Evolutionary conservation across 2,329 filamentous ascomycete species (phyloP).

Genomic region (Talaromyces sp.): DNA sequence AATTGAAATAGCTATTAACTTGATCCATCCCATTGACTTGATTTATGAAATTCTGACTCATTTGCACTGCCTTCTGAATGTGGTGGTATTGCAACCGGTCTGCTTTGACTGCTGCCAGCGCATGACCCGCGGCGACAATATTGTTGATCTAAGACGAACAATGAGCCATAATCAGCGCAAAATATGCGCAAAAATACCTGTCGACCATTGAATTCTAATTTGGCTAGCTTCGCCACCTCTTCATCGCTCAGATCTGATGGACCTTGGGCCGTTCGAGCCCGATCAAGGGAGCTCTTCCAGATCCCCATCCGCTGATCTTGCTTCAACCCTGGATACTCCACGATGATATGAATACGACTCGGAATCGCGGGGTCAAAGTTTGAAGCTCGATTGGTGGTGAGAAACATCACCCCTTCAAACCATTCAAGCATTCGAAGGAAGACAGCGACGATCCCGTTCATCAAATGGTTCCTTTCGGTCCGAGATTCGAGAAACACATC

Average conservation of each 20-base stretch:
- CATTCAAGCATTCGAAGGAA: too few relatives aligned
- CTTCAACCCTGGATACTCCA: conserved; percentile 7
- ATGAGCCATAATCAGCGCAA: not conserved
- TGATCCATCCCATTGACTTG: conserved; percentile 4
- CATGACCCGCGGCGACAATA: not conserved
- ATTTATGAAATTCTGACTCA: conserved; percentile 11
- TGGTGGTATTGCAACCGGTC: conserved; percentile 5
- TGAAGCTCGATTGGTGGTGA: not conserved
- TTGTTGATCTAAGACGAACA: conserved; percentile 6
- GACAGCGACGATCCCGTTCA: too few relatives aligned
- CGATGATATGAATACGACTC: conserved; percentile 6
- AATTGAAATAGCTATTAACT: conserved; percentile 11
- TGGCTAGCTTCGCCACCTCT: not conserved
- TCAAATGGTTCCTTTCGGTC: too few relatives aligned
- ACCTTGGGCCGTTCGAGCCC: not conserved
- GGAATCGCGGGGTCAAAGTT: conserved; percentile 14
- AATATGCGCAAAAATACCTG: conserved; percentile 2
- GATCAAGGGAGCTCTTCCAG: conserved; percentile 7
- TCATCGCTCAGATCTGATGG: conserved; percentile 1
- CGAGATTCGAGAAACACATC: too few relatives aligned
- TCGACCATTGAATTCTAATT: conserved; percentile 5
- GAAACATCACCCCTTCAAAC: too few relatives aligned
- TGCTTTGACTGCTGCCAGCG: conserved; percentile 4
- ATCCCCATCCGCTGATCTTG: conserved; percentile 6
- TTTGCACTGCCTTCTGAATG: conserved; percentile 10